A percentile compares a stretch with the other conserved stretches of the same genome.
Conservation (phyloP, 2,329 filamentous ascomycete species). For the Botrytis pseudocinerea region DNA sequence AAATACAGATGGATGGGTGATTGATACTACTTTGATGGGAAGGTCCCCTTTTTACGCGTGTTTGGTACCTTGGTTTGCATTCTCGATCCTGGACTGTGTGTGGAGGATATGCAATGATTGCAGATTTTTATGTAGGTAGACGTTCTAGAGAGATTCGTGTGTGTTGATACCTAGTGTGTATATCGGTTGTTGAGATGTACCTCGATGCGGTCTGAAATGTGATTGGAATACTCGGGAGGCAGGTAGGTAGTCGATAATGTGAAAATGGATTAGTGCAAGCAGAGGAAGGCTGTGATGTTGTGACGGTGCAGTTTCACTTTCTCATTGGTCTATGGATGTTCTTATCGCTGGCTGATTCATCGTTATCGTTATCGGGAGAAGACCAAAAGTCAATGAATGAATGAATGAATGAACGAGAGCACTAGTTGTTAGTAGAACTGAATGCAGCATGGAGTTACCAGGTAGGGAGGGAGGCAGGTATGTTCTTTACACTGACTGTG, state of each 20-base stretch:
- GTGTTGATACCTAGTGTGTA: not conserved
- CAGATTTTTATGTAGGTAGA: not conserved
- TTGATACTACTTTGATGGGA: not conserved
- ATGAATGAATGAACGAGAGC: not conserved
- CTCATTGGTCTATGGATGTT: not conserved
- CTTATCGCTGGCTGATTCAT: slow-evolving; percentile 9
- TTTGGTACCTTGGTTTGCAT: not conserved
- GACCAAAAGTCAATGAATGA: not conserved
- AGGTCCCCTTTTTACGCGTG: not conserved
- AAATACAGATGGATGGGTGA: not conserved
- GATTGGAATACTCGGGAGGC: not conserved
- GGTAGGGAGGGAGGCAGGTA: no score
- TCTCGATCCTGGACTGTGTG: not conserved
- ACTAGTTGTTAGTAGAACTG: not conserved
- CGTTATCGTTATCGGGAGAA: slow-evolving; percentile 12
- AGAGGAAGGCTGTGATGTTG: not conserved
- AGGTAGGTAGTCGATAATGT: no score
- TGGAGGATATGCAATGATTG: not conserved
- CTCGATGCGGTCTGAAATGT: not conserved
- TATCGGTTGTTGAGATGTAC: not conserved
- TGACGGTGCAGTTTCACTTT: not conserved
- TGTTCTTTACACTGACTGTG: no score
- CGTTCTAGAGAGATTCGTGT: not conserved
- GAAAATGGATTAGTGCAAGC: not conserved
- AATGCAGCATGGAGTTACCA: not conserved